Base-by-base conservation (phyloP, 2,329 filamentous ascomycete species). In the Aspergillus persii region DNA sequence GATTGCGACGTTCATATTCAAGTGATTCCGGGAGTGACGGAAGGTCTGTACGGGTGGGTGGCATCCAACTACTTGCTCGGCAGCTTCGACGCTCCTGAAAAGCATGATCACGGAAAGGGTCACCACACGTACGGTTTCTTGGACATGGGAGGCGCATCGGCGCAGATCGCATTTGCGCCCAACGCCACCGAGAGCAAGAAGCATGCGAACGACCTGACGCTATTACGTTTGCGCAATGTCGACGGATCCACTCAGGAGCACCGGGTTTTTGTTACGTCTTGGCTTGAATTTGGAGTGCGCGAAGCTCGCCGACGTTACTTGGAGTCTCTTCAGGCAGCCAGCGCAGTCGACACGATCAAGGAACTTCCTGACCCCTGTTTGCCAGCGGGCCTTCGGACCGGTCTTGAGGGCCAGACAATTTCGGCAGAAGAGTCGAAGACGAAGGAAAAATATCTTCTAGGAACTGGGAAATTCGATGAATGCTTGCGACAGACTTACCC, bases 111-210 rank as follows among this genome's bases (percentile, higher is more conserved):
- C 73, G 92, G 92, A 54, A 92, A 96, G 65, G 86, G 85, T 29
- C 95, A 98, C 73, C 90, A 93, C 70, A 99, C 95, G 0, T 99
- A 98, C 74, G 95, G 95, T 0, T 99, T 99, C 70, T 80, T 99
- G 61, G 95, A 99, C 73, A 99, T 99, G 96, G 95, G 95, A 53
- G 95, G 95, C 54, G 95, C 95, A 29, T 98, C 94, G 0, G 94
- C 95, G 15, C 95, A 99, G 77, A 98, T 99, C 70, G 95, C 96
- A 0, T 99, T 99, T 75, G 94, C 93, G 2, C 95, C 95, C 1
- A 99, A 99, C 75, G 79, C 84, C 3, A 98, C 95, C 1, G 95
- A 99, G 74, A 88, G 92, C 1, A 85, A 88, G 69, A 95, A 92
- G 71, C 96, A 99, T 73, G 89, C 91, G 0, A 85, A 97, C 62